Conservation (phyloP, 768 basidiomycete species). For the Inosperma sp. region DNA sequence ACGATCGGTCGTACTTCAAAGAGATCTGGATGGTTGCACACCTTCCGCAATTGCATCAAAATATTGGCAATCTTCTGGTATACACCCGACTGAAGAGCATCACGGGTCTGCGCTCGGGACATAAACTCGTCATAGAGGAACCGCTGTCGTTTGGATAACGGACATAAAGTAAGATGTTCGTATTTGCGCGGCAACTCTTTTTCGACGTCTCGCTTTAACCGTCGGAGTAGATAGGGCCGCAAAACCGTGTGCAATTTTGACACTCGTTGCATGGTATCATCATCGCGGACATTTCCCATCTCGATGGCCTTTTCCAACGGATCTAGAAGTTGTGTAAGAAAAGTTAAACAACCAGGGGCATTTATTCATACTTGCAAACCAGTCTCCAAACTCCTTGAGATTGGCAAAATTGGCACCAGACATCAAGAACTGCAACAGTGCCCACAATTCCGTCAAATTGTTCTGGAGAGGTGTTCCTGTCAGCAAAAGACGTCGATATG, state of each 20-base stretch:
- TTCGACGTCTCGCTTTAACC: constrained; percentile 98
- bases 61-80: constrained; percentile 91
- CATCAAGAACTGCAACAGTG: constrained; percentile 90
- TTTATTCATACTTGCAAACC: constrained; percentile 98
- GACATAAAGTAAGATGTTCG: constrained; percentile 85
- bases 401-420: constrained; percentile 86
- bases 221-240: constrained; percentile 91
- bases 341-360: constrained; percentile 10
- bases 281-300: constrained; percentile 67
- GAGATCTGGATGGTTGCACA: constrained; percentile 90
- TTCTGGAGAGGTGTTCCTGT: constrained; percentile 98
- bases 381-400: constrained; percentile 88
- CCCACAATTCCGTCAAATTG: constrained; percentile 94
- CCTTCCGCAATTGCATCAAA: constrained; percentile 97
- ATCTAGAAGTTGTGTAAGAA: constrained; percentile 42
- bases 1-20: constrained; percentile 86
- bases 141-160: constrained; percentile 87
- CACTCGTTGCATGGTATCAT: constrained; percentile 81
- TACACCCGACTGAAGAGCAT: constrained; percentile 78
- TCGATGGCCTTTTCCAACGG: constrained; percentile 94
- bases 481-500: constrained; percentile 79
- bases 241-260: constrained; percentile 89
- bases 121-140: constrained; percentile 97
- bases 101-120: constrained; percentile 77
- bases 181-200: constrained; percentile 91